A percentile compares a stretch with the other conserved stretches of the same genome.
phyloP scores from a whole-genome alignment of 1,139 yeast genomes.

The Komagataea norvegica region DNA sequence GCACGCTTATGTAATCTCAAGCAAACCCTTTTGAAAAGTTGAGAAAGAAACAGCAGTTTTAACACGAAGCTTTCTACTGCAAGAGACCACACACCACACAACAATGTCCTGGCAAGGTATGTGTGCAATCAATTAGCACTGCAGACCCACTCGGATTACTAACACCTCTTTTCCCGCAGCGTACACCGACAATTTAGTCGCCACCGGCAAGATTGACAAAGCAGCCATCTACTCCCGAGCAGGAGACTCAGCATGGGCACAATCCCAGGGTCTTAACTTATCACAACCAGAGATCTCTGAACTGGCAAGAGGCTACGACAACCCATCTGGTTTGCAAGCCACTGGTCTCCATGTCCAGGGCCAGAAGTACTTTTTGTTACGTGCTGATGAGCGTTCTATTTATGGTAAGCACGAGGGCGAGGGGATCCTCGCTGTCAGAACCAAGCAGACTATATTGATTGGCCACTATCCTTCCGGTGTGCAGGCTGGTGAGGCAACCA shows the following conservation, averaged over 20 bases:
- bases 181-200: constrained; percentile 87
- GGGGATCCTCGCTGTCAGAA: constrained; percentile 88
- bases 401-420: constrained; percentile 87
- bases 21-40: too few species aligned
- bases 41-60: too few species aligned
- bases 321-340: constrained; percentile 74
- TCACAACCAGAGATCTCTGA: constrained; percentile 66
- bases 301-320: constrained; percentile 75
- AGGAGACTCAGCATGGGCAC: constrained; percentile 95
- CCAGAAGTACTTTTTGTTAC: constrained; percentile 80
- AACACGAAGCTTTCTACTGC: too few species aligned
- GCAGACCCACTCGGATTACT: too few species aligned
- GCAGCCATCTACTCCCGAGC: constrained; percentile 93
- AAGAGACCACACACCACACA: too few species aligned
- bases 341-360: constrained; percentile 83
- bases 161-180: constrained; percentile 48
- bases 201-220: constrained; percentile 82
- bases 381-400: constrained; percentile 89
- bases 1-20: too few species aligned
- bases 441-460: constrained; percentile 84
- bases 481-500: constrained; percentile 93
- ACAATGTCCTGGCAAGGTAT: constrained; percentile 28
- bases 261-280: constrained; percentile 65
- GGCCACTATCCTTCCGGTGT: constrained; percentile 94
- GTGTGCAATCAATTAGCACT: constrained; percentile 6